These are phyloP conservation scores for Aciculosporium take DNA, from an alignment of 2,329 filamentous ascomycete genomes.

Conservation along the genomic window DNA sequence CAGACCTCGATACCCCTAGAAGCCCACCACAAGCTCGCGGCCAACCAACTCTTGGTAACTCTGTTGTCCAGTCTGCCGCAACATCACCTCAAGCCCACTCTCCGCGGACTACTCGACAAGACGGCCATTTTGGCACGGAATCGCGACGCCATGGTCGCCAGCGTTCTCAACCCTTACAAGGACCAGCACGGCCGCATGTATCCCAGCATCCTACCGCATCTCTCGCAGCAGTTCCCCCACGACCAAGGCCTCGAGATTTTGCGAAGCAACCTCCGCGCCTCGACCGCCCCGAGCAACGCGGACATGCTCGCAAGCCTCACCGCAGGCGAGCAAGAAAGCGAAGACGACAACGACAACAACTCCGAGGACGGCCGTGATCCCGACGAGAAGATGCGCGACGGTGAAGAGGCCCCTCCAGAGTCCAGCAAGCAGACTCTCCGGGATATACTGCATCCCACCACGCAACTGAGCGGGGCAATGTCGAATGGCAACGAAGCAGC, in stretches of 20 bases:
- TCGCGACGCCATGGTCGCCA: conserved; percentile 63
- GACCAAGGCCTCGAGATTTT: conserved; percentile 59
- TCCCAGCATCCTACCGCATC: conserved; percentile 66
- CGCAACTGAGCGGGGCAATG: conserved; percentile 8
- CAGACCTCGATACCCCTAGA: conserved; percentile 22
- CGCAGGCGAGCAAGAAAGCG: conserved; percentile 25
- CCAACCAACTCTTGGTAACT: conserved; percentile 45
- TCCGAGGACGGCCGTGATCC: conserved; percentile 7
- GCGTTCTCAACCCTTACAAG: conserved; percentile 64
- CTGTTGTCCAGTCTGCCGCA: conserved; percentile 52
- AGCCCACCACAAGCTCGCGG: conserved; percentile 37
- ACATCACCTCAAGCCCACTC: conserved; percentile 50
- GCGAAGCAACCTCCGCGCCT: conserved; percentile 40
- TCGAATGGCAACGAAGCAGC: conserved; percentile 12
- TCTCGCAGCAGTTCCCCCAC: conserved; percentile 50
- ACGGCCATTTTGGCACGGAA: conserved; percentile 59
- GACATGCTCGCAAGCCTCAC: conserved; percentile 16
- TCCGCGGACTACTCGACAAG: conserved; percentile 65
- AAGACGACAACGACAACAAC: conserved; percentile 23
- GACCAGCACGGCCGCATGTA: conserved; percentile 48
- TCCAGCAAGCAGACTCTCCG: not conserved
- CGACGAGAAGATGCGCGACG: conserved; percentile 10
- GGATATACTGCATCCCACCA: conserved; percentile 9
- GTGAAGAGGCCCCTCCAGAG: not conserved
- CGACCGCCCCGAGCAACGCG: conserved; percentile 13